Base-by-base conservation (phyloP, 2,329 filamentous ascomycete genomes). In the Truncatella angustata region DNA sequence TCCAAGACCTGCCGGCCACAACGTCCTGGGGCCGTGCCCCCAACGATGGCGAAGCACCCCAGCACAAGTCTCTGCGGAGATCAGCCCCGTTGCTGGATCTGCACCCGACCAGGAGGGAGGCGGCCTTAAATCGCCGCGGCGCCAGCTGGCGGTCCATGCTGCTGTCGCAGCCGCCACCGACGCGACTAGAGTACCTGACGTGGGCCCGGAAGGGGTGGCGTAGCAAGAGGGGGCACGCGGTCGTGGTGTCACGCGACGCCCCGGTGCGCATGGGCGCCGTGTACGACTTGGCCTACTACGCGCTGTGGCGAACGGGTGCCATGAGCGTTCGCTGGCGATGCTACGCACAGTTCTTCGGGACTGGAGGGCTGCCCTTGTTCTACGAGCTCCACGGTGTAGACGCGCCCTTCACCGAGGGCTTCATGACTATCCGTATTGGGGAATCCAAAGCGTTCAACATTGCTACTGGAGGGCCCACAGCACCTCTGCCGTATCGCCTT, bases 221-320 rank as follows among this genome's bases (percentile, higher is more conserved):
- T n/a, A n/a, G n/a, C n/a, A n/a, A n/a, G n/a, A n/a, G n/a, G n/a
- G n/a, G n/a, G n/a, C n/a, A n/a, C n/a, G n/a, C n/a, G n/a, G n/a
- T n/a, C 28, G 42, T 44, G 26, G 20, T 46, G n/a, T 34, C 43
- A 16, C 43, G 43, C n/a, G n/a, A 46, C 26, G 26, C 14, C 16
- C 43, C 23, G 11, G 43, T 46, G 18, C 43, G 26, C n/a, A 46
- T 46, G 26, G 43, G 43, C 16, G 14, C 43, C n/a, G 14, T 46
- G 4, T 46, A 46, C 26, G 43, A 46, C 26, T 16, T 46, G 12
- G 26, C 16, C 3, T 46, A 46, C 43, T 46, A 34, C 26, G 14
- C 23, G 7, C 16, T 46, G 43, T 46, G 43, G 43, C 43, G 43
- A 4, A 46, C 43, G 5, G 16, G 26, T 14, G 43, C 14, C n/a